These are phyloP conservation scores for Candida ortonii DNA, from an alignment of 805 yeast species.

Conservation along the genomic window DNA sequence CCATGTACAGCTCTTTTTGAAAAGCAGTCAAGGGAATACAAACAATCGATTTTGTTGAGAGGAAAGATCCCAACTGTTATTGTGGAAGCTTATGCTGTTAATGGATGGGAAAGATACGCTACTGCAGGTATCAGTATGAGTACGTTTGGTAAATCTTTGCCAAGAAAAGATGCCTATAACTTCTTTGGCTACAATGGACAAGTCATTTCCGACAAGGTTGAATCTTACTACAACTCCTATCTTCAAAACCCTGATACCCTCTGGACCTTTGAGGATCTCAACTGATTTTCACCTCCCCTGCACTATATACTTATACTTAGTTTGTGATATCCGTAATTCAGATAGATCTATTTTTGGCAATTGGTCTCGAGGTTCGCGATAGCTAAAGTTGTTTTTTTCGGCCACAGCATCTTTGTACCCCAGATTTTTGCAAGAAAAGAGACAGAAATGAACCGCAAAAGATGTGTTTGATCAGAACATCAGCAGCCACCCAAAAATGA, in stretches of 20 bases:
- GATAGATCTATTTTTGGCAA: too few species aligned
- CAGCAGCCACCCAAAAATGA: too few species aligned
- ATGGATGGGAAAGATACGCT: conserved; percentile 92
- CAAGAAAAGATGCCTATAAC: conserved; percentile 76
- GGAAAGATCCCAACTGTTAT: conserved; percentile 90
- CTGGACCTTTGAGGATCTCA: conserved; percentile 33
- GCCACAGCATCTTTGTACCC: too few species aligned
- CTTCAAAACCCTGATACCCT: conserved; percentile 15
- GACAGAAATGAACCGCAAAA: too few species aligned
- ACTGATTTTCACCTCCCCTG: too few species aligned
- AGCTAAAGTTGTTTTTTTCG: too few species aligned
- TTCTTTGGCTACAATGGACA: conserved; percentile 86
- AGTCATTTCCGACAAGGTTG: conserved; percentile 62
- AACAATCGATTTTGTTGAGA: conserved; percentile 75
- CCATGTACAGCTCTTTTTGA: conserved; percentile 93
- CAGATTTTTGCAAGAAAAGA: too few species aligned
- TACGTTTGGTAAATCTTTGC: conserved; percentile 96
- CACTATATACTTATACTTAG: too few species aligned
- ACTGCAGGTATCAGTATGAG: conserved; percentile 95
- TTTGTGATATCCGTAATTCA: too few species aligned
- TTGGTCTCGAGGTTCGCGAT: too few species aligned
- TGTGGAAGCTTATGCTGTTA: conserved; percentile 86
- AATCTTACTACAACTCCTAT: conserved; percentile 21
- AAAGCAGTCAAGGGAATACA: conserved; percentile 77
- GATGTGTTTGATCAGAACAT: too few species aligned